A percentile compares a stretch with the other conserved stretches of the same genome.
These are phyloP conservation scores for Isochrysis galbana DNA, from an alignment of 78 protist species.

Conservation along the genomic window DNA sequence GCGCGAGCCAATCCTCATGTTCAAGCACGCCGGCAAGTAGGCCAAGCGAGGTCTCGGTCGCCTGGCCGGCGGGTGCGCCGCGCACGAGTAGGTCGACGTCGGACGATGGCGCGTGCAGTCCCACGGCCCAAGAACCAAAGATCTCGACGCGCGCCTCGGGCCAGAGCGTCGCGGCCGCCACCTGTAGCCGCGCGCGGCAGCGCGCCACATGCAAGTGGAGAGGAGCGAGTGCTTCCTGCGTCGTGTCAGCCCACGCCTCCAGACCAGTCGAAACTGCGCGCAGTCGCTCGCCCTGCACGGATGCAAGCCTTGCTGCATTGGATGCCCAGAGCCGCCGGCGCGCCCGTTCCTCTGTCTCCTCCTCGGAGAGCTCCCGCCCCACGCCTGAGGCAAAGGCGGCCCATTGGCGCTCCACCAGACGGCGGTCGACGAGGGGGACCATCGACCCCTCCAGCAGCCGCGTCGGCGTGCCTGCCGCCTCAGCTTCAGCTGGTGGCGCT, in stretches of 20 bases:
- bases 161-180: background rate
- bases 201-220: background rate
- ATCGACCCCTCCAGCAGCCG: background rate
- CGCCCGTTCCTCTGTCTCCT: background rate
- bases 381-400: background rate
- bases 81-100: background rate
- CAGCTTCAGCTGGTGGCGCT: background rate
- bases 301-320: background rate
- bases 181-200: background rate
- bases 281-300: background rate
- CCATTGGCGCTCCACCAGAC: background rate
- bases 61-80: background rate
- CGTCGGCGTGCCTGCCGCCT: background rate
- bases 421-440: background rate
- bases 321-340: background rate
- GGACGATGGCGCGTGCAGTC: background rate
- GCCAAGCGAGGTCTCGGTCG: background rate
- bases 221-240: background rate
- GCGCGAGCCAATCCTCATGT: background rate
- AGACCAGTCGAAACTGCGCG: background rate
- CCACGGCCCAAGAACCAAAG: background rate
- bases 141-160: background rate
- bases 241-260: background rate
- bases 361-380: background rate
- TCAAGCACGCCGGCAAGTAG: background rate